A percentile compares a stretch with the other conserved stretches of the same genome.
Conservation (phyloP, 2,329 filamentous ascomycete genomes). For the Dactylonectria macrodidyma region DNA sequence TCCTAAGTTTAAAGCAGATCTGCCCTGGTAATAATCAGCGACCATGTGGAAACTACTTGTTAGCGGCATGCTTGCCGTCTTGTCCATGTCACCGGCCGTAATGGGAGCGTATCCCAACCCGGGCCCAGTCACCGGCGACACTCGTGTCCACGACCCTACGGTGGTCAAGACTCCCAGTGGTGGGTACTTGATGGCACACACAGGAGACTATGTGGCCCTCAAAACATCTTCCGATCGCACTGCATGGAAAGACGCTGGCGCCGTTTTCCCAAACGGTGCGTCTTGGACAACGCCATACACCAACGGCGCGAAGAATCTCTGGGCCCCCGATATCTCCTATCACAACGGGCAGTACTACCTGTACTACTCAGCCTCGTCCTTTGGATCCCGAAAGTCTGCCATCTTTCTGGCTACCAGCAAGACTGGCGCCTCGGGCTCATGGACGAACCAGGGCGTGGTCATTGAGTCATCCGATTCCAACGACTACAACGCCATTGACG, state of each 20-base stretch:
- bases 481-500: conserved; percentile 51
- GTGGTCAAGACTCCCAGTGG: conserved; percentile 46
- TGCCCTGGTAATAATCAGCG: neutral
- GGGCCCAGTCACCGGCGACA: conserved; percentile 12
- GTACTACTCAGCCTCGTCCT: conserved; percentile 53
- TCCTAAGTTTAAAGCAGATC: neutral
- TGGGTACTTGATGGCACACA: conserved; percentile 48
- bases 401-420: conserved; percentile 51
- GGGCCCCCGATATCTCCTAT: conserved; percentile 69
- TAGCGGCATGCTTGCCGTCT: conserved; percentile 16
- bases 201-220: conserved; percentile 46
- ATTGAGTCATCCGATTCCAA: conserved; percentile 42
- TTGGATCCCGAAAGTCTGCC: conserved; percentile 47
- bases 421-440: conserved; percentile 49
- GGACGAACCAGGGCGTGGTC: conserved; percentile 49
- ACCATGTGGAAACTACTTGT: conserved; percentile 22
- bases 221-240: conserved; percentile 53
- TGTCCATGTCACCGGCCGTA: conserved; percentile 4
- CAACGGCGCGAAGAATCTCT: conserved; percentile 50
- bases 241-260: conserved; percentile 48
- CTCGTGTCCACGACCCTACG: conserved; percentile 8
- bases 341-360: conserved; percentile 50
- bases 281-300: conserved; percentile 51
- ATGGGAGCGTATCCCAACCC: conserved; percentile 11
- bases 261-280: conserved; percentile 50